Base-by-base conservation (phyloP, 2,329 filamentous ascomycete genomes). In the Neofusicoccum laricinum region DNA sequence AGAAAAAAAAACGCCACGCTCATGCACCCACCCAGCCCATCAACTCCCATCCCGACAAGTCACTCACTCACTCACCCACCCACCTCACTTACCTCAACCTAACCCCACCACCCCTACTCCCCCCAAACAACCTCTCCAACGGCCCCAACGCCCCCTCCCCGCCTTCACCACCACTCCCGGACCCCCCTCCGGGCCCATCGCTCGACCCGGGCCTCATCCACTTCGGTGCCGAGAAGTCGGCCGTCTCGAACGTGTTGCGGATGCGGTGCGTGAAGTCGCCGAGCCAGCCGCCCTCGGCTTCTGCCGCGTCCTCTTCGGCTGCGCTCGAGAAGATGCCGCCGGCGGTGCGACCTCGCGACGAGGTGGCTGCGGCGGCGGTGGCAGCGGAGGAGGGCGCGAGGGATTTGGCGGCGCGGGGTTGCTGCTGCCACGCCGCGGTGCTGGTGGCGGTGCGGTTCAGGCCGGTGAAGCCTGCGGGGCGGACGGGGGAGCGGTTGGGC, bases 221-320 rank as follows among this genome's bases (percentile, higher is more conserved):
- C 68, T 88, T 88, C 0, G 95, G 94, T 34, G 89, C 84, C 61
- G 93, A 50, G 41, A 77, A 71, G 21, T 77, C 75, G 1, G 92
- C 84, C 0, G 88, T 90, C 66, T 98, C 94, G 61, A 98, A 87
- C 0, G 95, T 98, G 72, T 99, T 99, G 77, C 89, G 91, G 70
- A 99, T 88, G 40, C 94, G 85, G 73, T 96, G 91, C 0, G 91
- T 88, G 66, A 98, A 87, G 38, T 90, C 89, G 68, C 91, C 86
- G 72, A 98, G 93, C 76, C 97, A 92, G 68, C 89, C 92, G 63
- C 92, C 91, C 14, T 93, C 88, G 36, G 91, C 89, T 1, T 86
- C 83, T n/a, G 86, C 85, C 7, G 85, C 84, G 0, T 86, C 84
- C 19, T 84, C 76, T 34, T 79, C 72, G 41, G 77, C 68, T 32